Conservation (phyloP, 495 filamentous ascomycete species). For the Aspergillus heteromorphus region DNA sequence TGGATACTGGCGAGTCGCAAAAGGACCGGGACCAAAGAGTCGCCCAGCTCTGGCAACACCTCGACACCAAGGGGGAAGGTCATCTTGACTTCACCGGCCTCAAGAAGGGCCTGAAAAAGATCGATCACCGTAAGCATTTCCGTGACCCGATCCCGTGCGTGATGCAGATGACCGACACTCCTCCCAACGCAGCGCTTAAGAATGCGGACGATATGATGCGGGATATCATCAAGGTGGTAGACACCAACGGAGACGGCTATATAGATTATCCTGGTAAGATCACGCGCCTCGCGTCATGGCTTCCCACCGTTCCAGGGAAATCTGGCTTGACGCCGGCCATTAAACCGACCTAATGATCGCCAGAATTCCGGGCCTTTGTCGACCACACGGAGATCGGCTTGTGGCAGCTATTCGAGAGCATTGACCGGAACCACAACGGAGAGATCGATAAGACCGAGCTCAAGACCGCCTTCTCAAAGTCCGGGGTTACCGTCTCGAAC, state of each 20-base stretch:
- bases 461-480: conserved; percentile 64
- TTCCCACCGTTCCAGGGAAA: conserved; percentile 3
- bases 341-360: conserved; percentile 23
- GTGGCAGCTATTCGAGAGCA: conserved; percentile 72
- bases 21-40: conserved; percentile 71
- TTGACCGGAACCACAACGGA: conserved; percentile 82
- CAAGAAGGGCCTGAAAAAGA: conserved; percentile 75
- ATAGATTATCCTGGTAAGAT: conserved; percentile 81
- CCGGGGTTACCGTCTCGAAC: conserved; percentile 73
- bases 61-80: conserved; percentile 72
- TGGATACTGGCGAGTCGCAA: conserved; percentile 56
- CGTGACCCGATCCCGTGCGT: conserved; percentile 23
- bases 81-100: conserved; percentile 77
- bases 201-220: conserved; percentile 84
- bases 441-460: conserved; percentile 85
- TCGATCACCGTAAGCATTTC: conserved; percentile 79
- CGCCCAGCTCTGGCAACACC: conserved; percentile 69
- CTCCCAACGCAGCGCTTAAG: conserved; percentile 65
- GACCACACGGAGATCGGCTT: conserved; percentile 79
- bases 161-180: conserved; percentile 24
- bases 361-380: conserved; percentile 88
- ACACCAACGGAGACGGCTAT: conserved; percentile 78
- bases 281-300: conserved; percentile 19
- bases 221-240: conserved; percentile 72
- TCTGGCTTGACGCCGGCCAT: conserved; percentile 12